Percentiles rank a stretch among this genome's conserved stretches.
phyloP scores from a whole-genome alignment of 73 alveolate genomes.

The Breviolum minutum region DNA sequence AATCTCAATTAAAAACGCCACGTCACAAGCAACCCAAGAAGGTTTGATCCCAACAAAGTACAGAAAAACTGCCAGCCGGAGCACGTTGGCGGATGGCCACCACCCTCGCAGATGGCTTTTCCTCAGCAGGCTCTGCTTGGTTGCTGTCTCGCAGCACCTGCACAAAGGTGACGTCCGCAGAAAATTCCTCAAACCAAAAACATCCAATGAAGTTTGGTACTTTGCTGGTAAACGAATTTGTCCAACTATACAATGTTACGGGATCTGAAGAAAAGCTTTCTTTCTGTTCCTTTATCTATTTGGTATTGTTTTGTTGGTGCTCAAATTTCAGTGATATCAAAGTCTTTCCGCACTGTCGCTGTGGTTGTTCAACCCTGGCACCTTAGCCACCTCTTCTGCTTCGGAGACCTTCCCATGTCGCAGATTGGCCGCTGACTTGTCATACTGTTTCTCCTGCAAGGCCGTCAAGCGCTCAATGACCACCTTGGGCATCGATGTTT shows the following conservation, averaged over 20 bases:
- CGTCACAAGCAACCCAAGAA: background rate
- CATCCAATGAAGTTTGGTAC: too few relatives aligned
- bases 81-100: constrained; percentile 51
- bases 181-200: too few relatives aligned
- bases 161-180: too few relatives aligned
- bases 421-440: constrained; percentile 18
- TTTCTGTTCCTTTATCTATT: background rate
- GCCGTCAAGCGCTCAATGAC: constrained; percentile 24
- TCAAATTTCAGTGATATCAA: background rate
- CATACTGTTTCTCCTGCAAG: background rate
- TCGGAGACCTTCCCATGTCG: constrained; percentile 27
- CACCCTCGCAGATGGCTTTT: constrained; percentile 35
- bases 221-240: background rate
- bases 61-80: background rate
- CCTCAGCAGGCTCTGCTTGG: background rate
- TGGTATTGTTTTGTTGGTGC: too few relatives aligned
- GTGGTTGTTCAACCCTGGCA: background rate
- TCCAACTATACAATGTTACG: background rate
- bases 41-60: background rate
- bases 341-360: background rate
- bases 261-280: background rate
- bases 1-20: too few relatives aligned
- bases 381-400: constrained; percentile 21
- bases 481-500: background rate
- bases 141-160: constrained; percentile 49